A percentile compares a stretch with the other conserved stretches of the same genome.
Evolutionary conservation across 2,329 filamentous ascomycete genomes (phyloP).

Genomic region (Zasmidium angulare): DNA sequence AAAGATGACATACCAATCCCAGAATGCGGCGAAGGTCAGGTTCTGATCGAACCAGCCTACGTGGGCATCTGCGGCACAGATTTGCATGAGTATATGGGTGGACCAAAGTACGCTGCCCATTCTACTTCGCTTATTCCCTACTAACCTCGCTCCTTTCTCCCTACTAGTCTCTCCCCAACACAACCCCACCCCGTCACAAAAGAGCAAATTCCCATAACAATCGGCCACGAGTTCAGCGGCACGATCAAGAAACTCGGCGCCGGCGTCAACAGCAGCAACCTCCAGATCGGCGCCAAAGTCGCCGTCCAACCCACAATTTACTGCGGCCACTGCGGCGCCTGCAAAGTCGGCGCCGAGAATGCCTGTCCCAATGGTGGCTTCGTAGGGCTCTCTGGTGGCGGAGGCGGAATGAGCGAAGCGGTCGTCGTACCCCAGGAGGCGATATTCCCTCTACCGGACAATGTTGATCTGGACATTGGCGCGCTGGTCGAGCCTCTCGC

Average conservation of each 20-base stretch:
- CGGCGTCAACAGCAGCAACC: constrained; percentile 28
- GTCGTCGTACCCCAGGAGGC: constrained; percentile 52
- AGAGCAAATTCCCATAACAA: constrained; percentile 56
- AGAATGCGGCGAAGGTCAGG: constrained; percentile 50
- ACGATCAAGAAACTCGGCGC: constrained; percentile 59
- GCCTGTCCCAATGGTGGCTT: constrained; percentile 59
- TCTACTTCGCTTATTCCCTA: not conserved
- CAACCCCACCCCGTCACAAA: constrained; percentile 59
- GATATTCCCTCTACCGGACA: constrained; percentile 53
- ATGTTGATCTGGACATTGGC: constrained; percentile 53
- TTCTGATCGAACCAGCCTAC: constrained; percentile 47
- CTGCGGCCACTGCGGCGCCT: constrained; percentile 58
- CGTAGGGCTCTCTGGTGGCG: constrained; percentile 42
- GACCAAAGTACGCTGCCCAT: constrained; percentile 31
- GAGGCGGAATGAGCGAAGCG: constrained; percentile 57
- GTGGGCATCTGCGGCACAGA: constrained; percentile 55
- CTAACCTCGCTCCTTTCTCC: not conserved
- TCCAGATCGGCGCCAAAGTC: constrained; percentile 58
- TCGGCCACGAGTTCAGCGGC: constrained; percentile 67
- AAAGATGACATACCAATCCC: constrained; percentile 51
- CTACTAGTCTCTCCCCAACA: constrained; percentile 47
- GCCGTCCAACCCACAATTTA: constrained; percentile 61
- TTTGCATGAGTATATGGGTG: constrained; percentile 36
- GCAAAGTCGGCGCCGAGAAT: constrained; percentile 54
- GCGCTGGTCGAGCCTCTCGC: constrained; percentile 64